Base-by-base conservation (phyloP, 164 flowering plant genomes). In the Warburgia ugandensis region DNA sequence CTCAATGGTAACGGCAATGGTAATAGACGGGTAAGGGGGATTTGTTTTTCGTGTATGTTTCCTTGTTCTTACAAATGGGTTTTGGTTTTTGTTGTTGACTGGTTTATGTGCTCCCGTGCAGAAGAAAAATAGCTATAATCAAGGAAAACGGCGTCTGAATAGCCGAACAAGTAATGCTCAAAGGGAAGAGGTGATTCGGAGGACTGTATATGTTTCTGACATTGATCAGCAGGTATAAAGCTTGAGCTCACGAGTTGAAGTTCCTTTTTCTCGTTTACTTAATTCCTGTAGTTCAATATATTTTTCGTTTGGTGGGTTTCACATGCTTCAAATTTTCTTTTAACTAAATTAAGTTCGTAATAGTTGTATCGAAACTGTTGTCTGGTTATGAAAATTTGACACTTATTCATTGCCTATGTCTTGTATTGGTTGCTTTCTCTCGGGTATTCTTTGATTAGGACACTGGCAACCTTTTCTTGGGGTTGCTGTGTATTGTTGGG, bases 171-270 rank as follows among this genome's bases (percentile, higher is more conserved):
- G 83, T 59, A 70, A 78, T 81, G 97, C 95, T 5, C 95, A 90
- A 56, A 65, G 84, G 17, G 97, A 86, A 25, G 97, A 90, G 39
- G 64, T 79, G 21, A 82, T 86, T 61, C 60, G 82, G 71, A 71
- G 94, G 68, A 90, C 97, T 33, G 95, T 90, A 0, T 90, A 86
- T 69, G 94, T 90, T 28, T 84, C 97, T 54, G 97, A 90, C 58
- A 86, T 90, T 66, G 97, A 86, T 69, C 95, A 84, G 27, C 97
- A 84, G 88, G 97, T 84, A 61, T 30, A 28, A 6, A 43, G 22
- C 11, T 42, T 0, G 46, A 26, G 1, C 11, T 1, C 23, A 21
- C 25, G 23, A 21, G 2, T 43, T 19, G 6, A 20, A 37, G 41
- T 20, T 4, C 41, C 17, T 3, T 37, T 3, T 37, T 14, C 17